A percentile compares a stretch with the other conserved stretches of the same genome.
phyloP scores from a whole-genome alignment of 305 asterid genomes.

The Fraxinus latifolia region DNA sequence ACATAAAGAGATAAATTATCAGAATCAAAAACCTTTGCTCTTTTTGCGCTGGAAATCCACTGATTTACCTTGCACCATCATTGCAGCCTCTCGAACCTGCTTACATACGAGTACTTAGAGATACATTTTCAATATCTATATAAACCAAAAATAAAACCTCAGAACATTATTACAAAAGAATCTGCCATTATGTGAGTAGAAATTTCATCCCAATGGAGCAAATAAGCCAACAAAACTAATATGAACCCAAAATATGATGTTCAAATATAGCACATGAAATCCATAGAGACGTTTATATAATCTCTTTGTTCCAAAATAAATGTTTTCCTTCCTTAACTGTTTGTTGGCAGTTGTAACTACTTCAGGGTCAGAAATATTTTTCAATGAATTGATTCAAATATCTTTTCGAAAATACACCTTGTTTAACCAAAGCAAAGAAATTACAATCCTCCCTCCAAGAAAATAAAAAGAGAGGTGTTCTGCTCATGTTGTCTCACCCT shows the following conservation, averaged over 20 bases:
- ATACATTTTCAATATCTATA: conserved; percentile 10
- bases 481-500: background rate
- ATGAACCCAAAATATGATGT: background rate
- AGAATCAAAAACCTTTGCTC: conserved; percentile 67
- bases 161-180: conserved; percentile 18
- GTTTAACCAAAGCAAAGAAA: background rate
- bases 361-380: background rate
- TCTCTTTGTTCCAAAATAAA: background rate
- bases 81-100: conserved; percentile 91
- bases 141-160: background rate
- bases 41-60: conserved; percentile 94
- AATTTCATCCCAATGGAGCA: background rate
- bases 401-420: background rate
- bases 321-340: background rate
- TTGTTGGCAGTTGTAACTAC: background rate
- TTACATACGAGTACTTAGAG: conserved; percentile 21
- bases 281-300: background rate
- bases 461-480: background rate
- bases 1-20: background rate
- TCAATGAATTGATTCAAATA: background rate
- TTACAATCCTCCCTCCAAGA: background rate
- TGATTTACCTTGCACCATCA: conserved; percentile 82
- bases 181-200: background rate
- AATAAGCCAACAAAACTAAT: background rate
- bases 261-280: background rate